A percentile compares a stretch with the other conserved stretches of the same genome.
Conservation (phyloP, 352 stramenopile species). For the Phytophthora sp. region DNA sequence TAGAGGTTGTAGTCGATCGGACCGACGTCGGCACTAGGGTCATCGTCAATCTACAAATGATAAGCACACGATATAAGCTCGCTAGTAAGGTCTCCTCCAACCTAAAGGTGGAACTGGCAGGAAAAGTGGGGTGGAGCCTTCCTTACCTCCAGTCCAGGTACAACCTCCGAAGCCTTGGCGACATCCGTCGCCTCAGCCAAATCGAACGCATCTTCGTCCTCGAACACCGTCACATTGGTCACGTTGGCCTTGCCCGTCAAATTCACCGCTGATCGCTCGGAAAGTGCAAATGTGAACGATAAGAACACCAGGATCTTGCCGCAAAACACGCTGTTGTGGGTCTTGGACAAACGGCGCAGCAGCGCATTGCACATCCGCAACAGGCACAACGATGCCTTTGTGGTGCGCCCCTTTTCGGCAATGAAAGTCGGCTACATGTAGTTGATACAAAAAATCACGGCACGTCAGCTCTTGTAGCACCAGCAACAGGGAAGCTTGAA, state of each 20-base stretch:
- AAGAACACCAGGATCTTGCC: constrained; percentile 88
- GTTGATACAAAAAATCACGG: constrained; percentile 8
- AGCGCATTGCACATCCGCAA: constrained; percentile 87
- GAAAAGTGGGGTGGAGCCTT: neutral
- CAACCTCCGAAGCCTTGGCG: constrained; percentile 36
- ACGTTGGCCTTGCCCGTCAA: constrained; percentile 81
- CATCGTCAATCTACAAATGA: constrained; percentile 53
- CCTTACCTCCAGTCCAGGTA: constrained; percentile 40
- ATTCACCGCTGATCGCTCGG: constrained; percentile 86
- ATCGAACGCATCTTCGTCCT: constrained; percentile 83
- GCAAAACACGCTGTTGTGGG: constrained; percentile 91
- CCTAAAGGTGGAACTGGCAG: neutral
- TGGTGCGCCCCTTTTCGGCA: constrained; percentile 64
- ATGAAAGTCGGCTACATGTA: constrained; percentile 68
- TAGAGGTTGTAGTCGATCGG: constrained; percentile 93
- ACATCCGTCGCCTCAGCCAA: constrained; percentile 60
- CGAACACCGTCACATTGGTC: constrained; percentile 79
- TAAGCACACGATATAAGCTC: constrained; percentile 8
- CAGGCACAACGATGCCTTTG: constrained; percentile 83
- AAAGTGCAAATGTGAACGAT: constrained; percentile 86
- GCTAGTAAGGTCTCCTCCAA: neutral
- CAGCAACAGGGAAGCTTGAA: neutral
- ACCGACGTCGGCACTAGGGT: constrained; percentile 45
- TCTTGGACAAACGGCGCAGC: constrained; percentile 86
- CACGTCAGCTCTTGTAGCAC: constrained; percentile 4